A percentile compares a stretch with the other conserved stretches of the same genome.
These are phyloP conservation scores for Protomyces inundatus DNA, from an alignment of 1,139 yeast species.

Conservation along the genomic window DNA sequence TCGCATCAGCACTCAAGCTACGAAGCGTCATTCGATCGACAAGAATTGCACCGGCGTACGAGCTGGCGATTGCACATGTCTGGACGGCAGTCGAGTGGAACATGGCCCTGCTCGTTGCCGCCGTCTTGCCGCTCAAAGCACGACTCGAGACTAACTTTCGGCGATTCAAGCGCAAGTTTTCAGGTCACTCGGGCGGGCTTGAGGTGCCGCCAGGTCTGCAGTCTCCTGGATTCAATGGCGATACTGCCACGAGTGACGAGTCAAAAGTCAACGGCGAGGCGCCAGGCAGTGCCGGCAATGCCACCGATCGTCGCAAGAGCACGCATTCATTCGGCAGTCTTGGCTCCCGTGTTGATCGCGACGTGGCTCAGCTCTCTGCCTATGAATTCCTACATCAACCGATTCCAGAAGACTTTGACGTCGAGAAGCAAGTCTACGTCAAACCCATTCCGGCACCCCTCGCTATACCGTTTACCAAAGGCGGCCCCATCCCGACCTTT, in stretches of 20 bases:
- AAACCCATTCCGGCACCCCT: background rate
- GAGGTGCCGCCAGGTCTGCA: background rate
- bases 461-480: background rate
- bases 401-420: background rate
- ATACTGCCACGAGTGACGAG: background rate
- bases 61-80: slow-evolving; percentile 12
- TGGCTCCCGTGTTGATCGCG: background rate
- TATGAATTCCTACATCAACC: background rate
- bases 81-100: slow-evolving; percentile 16
- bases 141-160: slow-evolving; percentile 5
- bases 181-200: background rate
- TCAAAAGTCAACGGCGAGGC: background rate
- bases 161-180: slow-evolving; percentile 16
- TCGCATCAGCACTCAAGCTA: slow-evolving; percentile 20
- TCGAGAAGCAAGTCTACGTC: background rate
- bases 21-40: slow-evolving; percentile 4
- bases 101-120: slow-evolving; percentile 22
- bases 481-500: background rate
- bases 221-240: background rate
- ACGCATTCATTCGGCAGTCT: background rate
- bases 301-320: background rate
- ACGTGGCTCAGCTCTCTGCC: background rate
- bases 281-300: background rate
- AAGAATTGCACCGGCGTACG: background rate
- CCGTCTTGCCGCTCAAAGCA: slow-evolving; percentile 17